A percentile compares a stretch with the other conserved stretches of the same genome.
phyloP scores from a whole-genome alignment of 1,284 basidiomycete species.

The Agroathelia rolfsii region DNA sequence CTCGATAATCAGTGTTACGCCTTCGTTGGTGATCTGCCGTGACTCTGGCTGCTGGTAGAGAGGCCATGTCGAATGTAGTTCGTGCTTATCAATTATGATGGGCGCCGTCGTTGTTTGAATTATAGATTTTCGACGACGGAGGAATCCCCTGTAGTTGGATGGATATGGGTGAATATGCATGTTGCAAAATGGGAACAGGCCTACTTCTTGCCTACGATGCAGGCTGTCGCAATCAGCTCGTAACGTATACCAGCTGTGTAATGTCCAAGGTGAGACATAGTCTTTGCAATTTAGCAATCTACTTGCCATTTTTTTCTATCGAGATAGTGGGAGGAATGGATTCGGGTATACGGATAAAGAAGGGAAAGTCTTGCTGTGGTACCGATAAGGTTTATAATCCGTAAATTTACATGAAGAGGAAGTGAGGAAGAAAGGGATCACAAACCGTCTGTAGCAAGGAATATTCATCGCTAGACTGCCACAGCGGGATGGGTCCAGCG shows the following conservation, averaged over 20 bases:
- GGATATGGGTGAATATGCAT: constrained; percentile 1
- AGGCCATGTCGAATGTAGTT: constrained; percentile 84
- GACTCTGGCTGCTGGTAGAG: constrained; percentile 73
- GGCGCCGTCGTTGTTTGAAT: constrained; percentile 49
- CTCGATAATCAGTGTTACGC: constrained; percentile 66
- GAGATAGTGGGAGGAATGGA: constrained; percentile 75
- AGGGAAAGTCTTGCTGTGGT: constrained; percentile 68
- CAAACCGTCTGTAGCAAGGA: constrained; percentile 56
- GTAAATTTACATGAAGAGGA: constrained; percentile 24
- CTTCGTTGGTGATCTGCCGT: constrained; percentile 54
- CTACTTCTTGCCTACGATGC: constrained; percentile 74
- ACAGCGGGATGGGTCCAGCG: constrained; percentile 59
- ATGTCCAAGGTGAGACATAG: constrained; percentile 8
- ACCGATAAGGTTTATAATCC: too few relatives aligned
- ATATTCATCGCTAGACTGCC: constrained; percentile 67
- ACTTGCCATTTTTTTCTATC: constrained; percentile 57
- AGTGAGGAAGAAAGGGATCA: constrained; percentile 10
- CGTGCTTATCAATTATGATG: constrained; percentile 82
- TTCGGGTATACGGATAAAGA: constrained; percentile 78
- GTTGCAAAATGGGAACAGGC: constrained; percentile 12
- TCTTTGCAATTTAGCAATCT: constrained; percentile 3
- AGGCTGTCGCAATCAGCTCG: constrained; percentile 76
- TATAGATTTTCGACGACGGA: constrained; percentile 60
- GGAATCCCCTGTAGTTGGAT: constrained; percentile 45
- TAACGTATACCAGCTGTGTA: constrained; percentile 69